phyloP scores from a whole-genome alignment of 2,329 filamentous ascomycete genomes.

The Epichloe aotearoae region DNA sequence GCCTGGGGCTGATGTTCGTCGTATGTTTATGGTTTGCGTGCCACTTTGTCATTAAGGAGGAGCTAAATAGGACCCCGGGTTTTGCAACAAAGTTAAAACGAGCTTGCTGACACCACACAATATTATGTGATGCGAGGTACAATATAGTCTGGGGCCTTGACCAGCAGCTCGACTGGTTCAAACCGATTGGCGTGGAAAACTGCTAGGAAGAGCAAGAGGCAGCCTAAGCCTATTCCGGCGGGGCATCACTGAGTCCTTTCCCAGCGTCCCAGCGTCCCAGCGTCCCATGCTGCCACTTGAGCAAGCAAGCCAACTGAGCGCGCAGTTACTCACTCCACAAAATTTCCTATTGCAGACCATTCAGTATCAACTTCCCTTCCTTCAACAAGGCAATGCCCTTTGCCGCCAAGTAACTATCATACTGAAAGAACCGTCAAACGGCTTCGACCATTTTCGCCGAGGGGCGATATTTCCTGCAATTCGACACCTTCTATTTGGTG shows the following conservation, averaged over 20 bases:
- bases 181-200: background rate
- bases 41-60: no score
- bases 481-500: background rate
- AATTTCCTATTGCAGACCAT: background rate
- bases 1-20: background rate
- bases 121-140: no score
- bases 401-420: background rate
- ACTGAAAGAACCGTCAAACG: background rate
- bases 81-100: background rate
- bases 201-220: background rate
- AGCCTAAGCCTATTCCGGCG: background rate
- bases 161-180: background rate
- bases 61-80: background rate
- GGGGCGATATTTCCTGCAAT: background rate
- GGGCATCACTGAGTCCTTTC: background rate
- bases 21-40: background rate
- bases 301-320: no score
- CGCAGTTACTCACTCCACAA: background rate
- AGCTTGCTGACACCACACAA: background rate
- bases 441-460: background rate
- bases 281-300: no score
- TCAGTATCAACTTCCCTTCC: background rate
- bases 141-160: no score
- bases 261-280: no score
- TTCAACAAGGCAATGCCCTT: background rate